Evolutionary conservation across 1,284 basidiomycete genomes (phyloP), one percentile per base, ranked within the genome.

Genomic region (Puccinia coronata): DNA sequence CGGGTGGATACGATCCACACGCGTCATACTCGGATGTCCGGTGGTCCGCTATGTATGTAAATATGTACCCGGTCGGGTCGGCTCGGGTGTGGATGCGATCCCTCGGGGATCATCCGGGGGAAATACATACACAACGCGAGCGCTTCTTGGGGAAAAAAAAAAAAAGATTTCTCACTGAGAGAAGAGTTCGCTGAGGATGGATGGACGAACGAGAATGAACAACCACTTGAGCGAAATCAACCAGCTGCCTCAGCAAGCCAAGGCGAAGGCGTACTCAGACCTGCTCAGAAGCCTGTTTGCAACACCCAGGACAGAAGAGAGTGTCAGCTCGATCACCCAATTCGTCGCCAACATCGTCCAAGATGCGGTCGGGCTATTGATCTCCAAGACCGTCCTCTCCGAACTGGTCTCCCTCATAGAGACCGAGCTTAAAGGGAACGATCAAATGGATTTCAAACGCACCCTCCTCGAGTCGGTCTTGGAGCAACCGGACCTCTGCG

Each of bases 371-470:
- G 92, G 92, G 59, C 90, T 94, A 81, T 92, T 96, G 80, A 92
- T 94, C 72, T 92, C 92, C 31, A 89, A 94, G 83, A 93, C 95
- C 83, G 91, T 95, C 47, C 88, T 96, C 41, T 90, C 92, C 25
- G 93, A 94, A 85, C 90, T 95, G 79, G 92, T 93, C 83, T 91
- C 89, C 85, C 87, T 87, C 51, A 88, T 95, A 53, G 88, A 88
- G 41, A 61, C 12, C 31, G 16, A 75, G 34, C 39, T 75, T 9
- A 88, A 89, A 67, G 89, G 89, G 18, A 86, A 86, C 0, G 88
- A 93, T 83, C 88, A 91, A 83, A 84, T 87, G 18, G 90, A 90
- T 23, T 84, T 90, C 39, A 89, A 90, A 83, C 92, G 92, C 86
- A 88, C 88, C 76, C 88, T 95, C 75, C 90, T 95, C 28, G 88